phyloP scores from a whole-genome alignment of 768 basidiomycete genomes.

The Leucocoprinus sp. region DNA sequence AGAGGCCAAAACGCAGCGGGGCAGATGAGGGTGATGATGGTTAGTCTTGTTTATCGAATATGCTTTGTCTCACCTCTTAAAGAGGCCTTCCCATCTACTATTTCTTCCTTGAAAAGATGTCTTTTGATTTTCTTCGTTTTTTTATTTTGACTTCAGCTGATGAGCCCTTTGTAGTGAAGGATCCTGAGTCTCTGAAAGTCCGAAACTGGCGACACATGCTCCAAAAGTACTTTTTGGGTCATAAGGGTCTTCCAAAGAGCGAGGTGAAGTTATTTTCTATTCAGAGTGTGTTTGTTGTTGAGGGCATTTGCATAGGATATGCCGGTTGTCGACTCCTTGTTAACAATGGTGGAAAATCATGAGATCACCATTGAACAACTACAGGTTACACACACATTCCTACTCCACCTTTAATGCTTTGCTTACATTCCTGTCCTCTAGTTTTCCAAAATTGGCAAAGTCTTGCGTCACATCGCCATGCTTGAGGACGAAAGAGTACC shows the following conservation, averaged over 20 bases:
- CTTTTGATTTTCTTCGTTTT: slow-evolving; percentile 2
- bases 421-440: slow-evolving; percentile 18
- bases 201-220: slow-evolving; percentile 90
- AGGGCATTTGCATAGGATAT: slow-evolving; percentile 48
- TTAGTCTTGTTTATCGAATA: slow-evolving; percentile 25
- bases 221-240: slow-evolving; percentile 78
- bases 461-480: slow-evolving; percentile 79
- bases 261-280: slow-evolving; percentile 38
- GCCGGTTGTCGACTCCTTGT: slow-evolving; percentile 61
- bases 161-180: too few relatives aligned
- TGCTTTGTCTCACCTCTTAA: not conserved
- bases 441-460: slow-evolving; percentile 80
- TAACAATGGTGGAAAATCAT: slow-evolving; percentile 70
- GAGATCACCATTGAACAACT: slow-evolving; percentile 75
- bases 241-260: slow-evolving; percentile 52
- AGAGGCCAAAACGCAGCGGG: slow-evolving; percentile 54
- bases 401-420: not conserved
- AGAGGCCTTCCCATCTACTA: not conserved
- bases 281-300: slow-evolving; percentile 3
- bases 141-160: too few relatives aligned
- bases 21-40: slow-evolving; percentile 57
- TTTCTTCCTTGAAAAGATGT: not conserved
- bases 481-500: slow-evolving; percentile 51
- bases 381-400: slow-evolving; percentile 24
- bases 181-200: slow-evolving; percentile 63